Base-by-base conservation (phyloP, 2,329 filamentous ascomycete genomes). In the Mycosphaerella arachidis region DNA sequence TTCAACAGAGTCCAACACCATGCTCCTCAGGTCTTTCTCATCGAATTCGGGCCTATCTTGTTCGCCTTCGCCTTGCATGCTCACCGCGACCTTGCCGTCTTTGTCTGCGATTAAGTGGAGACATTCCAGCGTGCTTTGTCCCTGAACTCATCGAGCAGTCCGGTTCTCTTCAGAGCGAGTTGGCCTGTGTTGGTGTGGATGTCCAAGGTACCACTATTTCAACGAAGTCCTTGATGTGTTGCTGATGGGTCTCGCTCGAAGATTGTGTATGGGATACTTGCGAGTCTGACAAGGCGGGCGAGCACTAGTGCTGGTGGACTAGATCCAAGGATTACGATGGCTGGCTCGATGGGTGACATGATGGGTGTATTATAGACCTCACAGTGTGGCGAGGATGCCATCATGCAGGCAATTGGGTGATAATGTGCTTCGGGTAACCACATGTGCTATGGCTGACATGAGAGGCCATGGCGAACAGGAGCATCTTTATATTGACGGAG, bases 1-100 rank as follows among this genome's bases (percentile, higher is more conserved):
- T 0, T 75, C 72, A 3, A 78, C 65, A 1, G 72, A 70, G 9
- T 68, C 62, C n/a, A 78, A 65, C 1, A 79, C 68, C 24, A 78
- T 59, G n/a, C 66, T 46, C 8, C 74, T 67, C 56, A 79, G 57
- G 43, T 73, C 69, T 12, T 60, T 56, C 1, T 77, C 73, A 63
- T 79, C 77, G 35, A 78, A 76, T 64, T 79, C 77, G 0, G 77
- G 77, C 13, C 71, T 63, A 46, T 74, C 40, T 16, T 70, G 5
- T 62, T 63, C 46, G 31, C 66, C 70, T 33, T 71, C 68, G 5
- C 66, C 58, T 5, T 66, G 59, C 43, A 64, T 24, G 20, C 53
- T 60, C 40, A 61, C 12, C 31, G 20, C 61, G 1, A 63, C 56
- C 3, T 68, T 63, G 8, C 67, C 69, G 13, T 61, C 16, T 27